phyloP scores from a whole-genome alignment of 2,329 filamentous ascomycete species.

The Ramularia collo-cygni region DNA sequence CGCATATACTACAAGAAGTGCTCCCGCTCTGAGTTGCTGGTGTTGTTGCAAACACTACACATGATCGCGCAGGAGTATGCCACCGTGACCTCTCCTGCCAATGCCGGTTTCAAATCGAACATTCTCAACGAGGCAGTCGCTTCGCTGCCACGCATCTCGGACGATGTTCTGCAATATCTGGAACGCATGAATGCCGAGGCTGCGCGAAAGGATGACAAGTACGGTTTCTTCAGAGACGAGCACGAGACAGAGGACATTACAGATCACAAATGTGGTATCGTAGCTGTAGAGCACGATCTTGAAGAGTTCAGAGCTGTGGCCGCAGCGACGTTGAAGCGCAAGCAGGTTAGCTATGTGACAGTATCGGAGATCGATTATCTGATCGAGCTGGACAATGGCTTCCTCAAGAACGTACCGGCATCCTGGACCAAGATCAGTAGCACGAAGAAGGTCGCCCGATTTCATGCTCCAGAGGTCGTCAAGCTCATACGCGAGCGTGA shows the following conservation, averaged over 20 bases:
- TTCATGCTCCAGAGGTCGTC: conserved; percentile 88
- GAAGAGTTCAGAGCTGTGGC: conserved; percentile 67
- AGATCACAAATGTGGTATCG: conserved; percentile 86
- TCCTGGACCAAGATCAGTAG: conserved; percentile 93
- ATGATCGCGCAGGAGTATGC: conserved; percentile 71
- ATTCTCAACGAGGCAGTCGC: conserved; percentile 66
- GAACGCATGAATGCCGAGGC: conserved; percentile 80
- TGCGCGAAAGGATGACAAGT: conserved; percentile 84
- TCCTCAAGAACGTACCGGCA: conserved; percentile 81
- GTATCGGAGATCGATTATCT: conserved; percentile 90
- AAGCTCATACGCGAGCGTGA: conserved; percentile 79
- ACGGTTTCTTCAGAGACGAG: conserved; percentile 81
- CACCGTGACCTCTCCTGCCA: conserved; percentile 55
- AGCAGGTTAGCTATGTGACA: conserved; percentile 68
- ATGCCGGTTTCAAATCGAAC: conserved; percentile 65
- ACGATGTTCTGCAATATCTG: conserved; percentile 66
- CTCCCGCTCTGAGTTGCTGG: conserved; percentile 77
- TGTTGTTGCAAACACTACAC: conserved; percentile 78
- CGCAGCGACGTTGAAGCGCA: conserved; percentile 64
- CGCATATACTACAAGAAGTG: conserved; percentile 98
- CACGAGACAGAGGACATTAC: conserved; percentile 84
- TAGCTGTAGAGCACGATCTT: conserved; percentile 83
- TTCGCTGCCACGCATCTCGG: conserved; percentile 67
- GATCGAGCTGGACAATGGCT: conserved; percentile 79
- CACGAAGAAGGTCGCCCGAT: conserved; percentile 85